Evolutionary conservation across 2,329 filamentous ascomycete genomes (phyloP), one percentile per base, ranked within the genome.

Genomic region (Rutstroemia sp.): DNA sequence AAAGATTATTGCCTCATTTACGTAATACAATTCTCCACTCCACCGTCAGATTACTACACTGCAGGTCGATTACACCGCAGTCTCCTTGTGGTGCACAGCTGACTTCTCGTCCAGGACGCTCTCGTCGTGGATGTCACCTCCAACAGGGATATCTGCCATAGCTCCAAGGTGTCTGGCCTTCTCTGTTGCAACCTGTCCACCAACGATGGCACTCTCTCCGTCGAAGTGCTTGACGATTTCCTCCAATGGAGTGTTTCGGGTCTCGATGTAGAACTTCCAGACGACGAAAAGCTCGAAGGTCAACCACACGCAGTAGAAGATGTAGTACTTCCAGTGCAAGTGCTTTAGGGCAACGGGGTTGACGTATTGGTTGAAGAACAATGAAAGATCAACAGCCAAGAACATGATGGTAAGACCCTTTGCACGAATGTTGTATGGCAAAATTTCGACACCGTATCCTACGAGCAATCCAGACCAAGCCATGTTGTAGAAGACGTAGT

Each of bases 211-310:
- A 48, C 68, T 66, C 6, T 76, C 72, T 19, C 73, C 72, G 61
- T 75, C 73, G 54, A 75, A 75, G 61, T 72, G 68, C 62, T 71
- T 73, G 49, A 73, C 73, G 55, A 75, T 75, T 57, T 75, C 73
- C 62, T 75, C 73, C 25, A 76, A 68, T 42, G 73, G 69, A 6
- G 72, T 73, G 63, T 73, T 73, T 16, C 69, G 64, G 27, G 73
- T 76, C 62, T 76, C 73, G 57, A 73, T 68, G 63, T 71, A 75
- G 65, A 66, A 69, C 52, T 65, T 62, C 49, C 59, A 69, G 27
- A 69, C 63, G 27, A 67, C 38, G 21, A 59, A 42, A 7, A 67
- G 57, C 42, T 68, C 64, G 42, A 67, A 52, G 12, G 60, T 57
- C 7, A 70, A 58, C 66, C 65, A 70, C 48, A 63, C 69, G 27